A percentile compares a stretch with the other conserved stretches of the same genome.
These are phyloP conservation scores for Rhodotorula glutinis DNA, from an alignment of 1,284 basidiomycete genomes.

Conservation along the genomic window DNA sequence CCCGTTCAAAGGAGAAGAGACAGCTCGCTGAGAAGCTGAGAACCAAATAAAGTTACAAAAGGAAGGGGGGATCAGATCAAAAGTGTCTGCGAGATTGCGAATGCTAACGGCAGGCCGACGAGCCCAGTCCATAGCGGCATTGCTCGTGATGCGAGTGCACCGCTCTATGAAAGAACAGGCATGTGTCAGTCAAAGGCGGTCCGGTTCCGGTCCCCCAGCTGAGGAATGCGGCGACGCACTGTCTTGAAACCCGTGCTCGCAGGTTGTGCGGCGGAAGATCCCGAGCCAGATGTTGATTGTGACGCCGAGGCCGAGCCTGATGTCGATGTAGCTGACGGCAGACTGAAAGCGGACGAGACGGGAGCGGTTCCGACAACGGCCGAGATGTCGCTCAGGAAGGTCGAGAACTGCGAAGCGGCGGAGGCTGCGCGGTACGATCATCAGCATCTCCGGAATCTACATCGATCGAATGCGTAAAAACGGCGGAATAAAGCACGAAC, in stretches of 20 bases:
- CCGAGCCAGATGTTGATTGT: not conserved
- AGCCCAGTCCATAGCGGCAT: too few species aligned
- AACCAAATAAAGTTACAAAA: too few species aligned
- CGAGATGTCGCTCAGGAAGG: not conserved
- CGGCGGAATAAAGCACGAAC: not conserved
- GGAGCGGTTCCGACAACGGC: not conserved
- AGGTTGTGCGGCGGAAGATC: not conserved
- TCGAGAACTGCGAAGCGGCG: constrained; percentile 8
- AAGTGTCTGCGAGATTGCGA: too few species aligned
- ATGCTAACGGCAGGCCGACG: too few species aligned
- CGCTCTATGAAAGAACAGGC: too few species aligned
- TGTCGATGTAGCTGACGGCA: not conserved
- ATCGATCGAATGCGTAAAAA: too few species aligned
- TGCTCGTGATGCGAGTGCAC: too few species aligned
- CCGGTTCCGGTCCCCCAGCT: too few species aligned
- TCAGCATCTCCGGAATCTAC: not conserved
- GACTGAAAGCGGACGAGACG: not conserved
- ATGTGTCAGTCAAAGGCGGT: too few species aligned
- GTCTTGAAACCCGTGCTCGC: not conserved
- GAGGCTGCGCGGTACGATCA: not conserved
- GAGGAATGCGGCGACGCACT: not conserved
- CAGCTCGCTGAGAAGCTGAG: too few species aligned
- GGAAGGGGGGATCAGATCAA: too few species aligned
- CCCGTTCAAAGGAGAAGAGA: too few species aligned
- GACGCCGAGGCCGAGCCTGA: not conserved